These are phyloP conservation scores for Amylostereum areolatum DNA, from an alignment of 1,284 basidiomycete species.

Conservation along the genomic window DNA sequence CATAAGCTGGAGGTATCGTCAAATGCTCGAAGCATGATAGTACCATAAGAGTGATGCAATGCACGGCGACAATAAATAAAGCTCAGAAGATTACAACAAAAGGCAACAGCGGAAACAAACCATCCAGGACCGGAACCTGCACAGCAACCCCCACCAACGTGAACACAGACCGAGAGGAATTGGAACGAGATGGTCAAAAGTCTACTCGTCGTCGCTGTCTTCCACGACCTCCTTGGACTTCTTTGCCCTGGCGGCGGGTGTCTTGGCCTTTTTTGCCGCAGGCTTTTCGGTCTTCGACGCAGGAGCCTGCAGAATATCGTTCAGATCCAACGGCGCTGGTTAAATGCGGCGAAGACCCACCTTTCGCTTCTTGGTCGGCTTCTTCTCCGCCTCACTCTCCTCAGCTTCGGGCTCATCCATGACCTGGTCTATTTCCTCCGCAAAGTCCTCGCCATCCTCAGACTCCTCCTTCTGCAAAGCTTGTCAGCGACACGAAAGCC, in stretches of 20 bases:
- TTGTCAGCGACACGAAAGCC: background rate
- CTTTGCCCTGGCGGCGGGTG: slow-evolving; percentile 14
- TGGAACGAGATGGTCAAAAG: too few relatives aligned
- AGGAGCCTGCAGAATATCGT: slow-evolving; percentile 6
- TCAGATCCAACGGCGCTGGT: background rate
- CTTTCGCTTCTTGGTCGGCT: slow-evolving; percentile 30
- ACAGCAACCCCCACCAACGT: too few relatives aligned
- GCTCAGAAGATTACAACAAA: too few relatives aligned
- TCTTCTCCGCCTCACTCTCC: slow-evolving; percentile 20
- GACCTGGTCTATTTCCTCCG: slow-evolving; percentile 26
- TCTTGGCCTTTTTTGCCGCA: slow-evolving; percentile 15
- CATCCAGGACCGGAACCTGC: too few relatives aligned
- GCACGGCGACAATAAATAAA: too few relatives aligned
- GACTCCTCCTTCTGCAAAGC: slow-evolving; percentile 10
- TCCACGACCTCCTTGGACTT: slow-evolving; percentile 1
- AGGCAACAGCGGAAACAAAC: too few relatives aligned
- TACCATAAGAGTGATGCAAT: too few relatives aligned
- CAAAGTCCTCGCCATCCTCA: slow-evolving; percentile 31
- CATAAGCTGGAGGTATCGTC: too few relatives aligned
- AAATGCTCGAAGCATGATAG: too few relatives aligned
- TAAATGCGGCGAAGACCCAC: slow-evolving; percentile 12
- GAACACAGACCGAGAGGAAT: too few relatives aligned
- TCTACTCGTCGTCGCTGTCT: background rate
- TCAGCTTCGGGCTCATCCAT: slow-evolving; percentile 25
- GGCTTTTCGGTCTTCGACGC: slow-evolving; percentile 22